Percentiles rank a stretch among this genome's conserved stretches.
phyloP scores from a whole-genome alignment of 2,329 filamentous ascomycete genomes.

The Thermomyces lanuginosus region DNA sequence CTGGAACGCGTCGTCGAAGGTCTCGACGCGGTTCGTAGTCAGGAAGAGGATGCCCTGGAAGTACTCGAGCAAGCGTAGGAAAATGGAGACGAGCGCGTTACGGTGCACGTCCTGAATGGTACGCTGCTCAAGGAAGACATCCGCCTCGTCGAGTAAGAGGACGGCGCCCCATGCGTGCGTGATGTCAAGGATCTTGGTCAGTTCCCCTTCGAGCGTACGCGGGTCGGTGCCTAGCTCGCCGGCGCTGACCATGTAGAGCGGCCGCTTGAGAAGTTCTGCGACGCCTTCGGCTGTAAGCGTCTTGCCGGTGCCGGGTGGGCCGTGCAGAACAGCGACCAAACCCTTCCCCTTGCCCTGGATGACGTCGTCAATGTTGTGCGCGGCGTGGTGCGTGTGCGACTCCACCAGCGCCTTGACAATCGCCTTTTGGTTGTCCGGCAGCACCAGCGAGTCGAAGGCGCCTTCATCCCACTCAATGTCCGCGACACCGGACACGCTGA shows the following conservation, averaged over 20 bases:
- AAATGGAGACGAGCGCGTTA: conserved; percentile 74
- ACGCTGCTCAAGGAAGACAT: conserved; percentile 69
- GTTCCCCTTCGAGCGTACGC: conserved; percentile 53
- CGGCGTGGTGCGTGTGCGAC: conserved; percentile 66
- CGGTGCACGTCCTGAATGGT: conserved; percentile 70
- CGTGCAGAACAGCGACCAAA: conserved; percentile 66
- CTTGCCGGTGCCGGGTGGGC: conserved; percentile 75
- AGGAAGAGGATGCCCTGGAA: conserved; percentile 84
- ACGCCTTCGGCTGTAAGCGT: conserved; percentile 78
- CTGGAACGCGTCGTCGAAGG: conserved; percentile 83
- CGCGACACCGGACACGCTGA: conserved; percentile 59
- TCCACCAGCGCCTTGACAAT: conserved; percentile 69
- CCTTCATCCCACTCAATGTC: conserved; percentile 74
- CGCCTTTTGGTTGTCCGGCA: conserved; percentile 46
- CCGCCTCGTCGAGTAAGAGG: conserved; percentile 68
- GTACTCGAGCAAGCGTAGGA: conserved; percentile 73
- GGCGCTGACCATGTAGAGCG: conserved; percentile 67
- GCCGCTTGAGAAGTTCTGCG: conserved; percentile 64
- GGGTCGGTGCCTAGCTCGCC: conserved; percentile 71
- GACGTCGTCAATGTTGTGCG: conserved; percentile 67
- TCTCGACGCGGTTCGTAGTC: conserved; percentile 73
- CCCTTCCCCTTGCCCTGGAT: conserved; percentile 76
- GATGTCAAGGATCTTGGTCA: conserved; percentile 73
- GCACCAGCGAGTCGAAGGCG: conserved; percentile 67
- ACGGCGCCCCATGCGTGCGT: conserved; percentile 78